Evolutionary conservation across 192 early-diverging fungal species (phyloP).

Genomic region (Podila epicladia): DNA sequence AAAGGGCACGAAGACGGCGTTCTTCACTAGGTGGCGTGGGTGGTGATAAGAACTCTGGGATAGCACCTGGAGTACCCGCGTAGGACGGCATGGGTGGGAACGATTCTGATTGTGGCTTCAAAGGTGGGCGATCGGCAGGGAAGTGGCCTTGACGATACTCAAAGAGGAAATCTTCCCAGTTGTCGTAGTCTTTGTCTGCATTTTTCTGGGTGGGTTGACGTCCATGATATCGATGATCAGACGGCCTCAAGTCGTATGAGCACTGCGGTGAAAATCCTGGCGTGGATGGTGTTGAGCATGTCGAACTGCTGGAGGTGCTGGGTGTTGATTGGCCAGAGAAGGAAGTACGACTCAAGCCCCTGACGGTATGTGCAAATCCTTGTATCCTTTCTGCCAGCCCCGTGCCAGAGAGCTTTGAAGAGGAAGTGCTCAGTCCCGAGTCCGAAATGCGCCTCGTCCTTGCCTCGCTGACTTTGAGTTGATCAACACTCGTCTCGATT

Average conservation of each 20-base stretch:
- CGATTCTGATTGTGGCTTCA: not conserved
- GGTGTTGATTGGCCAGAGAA: constrained; percentile 24
- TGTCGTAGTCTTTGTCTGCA: constrained; percentile 1
- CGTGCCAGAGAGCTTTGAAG: constrained; percentile 17
- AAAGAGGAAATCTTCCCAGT: constrained; percentile 32
- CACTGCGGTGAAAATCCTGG: constrained; percentile 5
- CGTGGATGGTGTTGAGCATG: constrained; percentile 23
- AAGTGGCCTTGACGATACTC: constrained; percentile 25
- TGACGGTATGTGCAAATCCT: constrained; percentile 42
- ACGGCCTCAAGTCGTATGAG: not conserved
- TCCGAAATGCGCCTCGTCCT: constrained; percentile 47
- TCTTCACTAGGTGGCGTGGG: constrained; percentile 36
- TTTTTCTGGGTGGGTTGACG: not conserved
- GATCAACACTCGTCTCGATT: constrained; percentile 38
- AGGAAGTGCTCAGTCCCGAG: constrained; percentile 27
- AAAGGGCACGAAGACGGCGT: constrained; percentile 26
- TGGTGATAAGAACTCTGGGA: constrained; percentile 15
- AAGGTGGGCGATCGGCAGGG: constrained; percentile 10
- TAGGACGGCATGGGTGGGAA: constrained; percentile 23
- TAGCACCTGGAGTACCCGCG: not conserved
- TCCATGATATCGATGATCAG: not conserved
- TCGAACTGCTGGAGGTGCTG: constrained; percentile 18
- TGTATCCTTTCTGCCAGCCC: constrained; percentile 27
- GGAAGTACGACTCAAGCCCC: constrained; percentile 20
- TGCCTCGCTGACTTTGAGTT: constrained; percentile 34